Evolutionary conservation across 2,329 filamentous ascomycete species (phyloP).

Genomic region (Tolypocladium tropicale): DNA sequence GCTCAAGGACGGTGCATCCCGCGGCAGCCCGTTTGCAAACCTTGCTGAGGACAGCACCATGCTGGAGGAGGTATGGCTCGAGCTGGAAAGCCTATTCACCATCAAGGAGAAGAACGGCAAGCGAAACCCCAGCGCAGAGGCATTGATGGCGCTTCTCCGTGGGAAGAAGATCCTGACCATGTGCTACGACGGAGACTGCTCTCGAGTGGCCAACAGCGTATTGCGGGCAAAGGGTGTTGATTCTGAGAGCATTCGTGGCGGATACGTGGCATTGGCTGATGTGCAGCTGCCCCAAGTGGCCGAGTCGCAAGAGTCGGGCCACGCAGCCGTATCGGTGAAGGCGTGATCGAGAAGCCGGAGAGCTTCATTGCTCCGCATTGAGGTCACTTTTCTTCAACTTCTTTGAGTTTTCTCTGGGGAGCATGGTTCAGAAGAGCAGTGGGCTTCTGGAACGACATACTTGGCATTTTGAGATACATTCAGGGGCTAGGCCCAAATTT

Average conservation of each 20-base stretch:
- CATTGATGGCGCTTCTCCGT: constrained; percentile 17
- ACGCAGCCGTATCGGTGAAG: constrained; percentile 13
- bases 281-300: constrained; percentile 15
- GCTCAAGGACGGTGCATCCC: constrained; percentile 15
- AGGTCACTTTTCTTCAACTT: not conserved
- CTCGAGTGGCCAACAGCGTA: constrained; percentile 43
- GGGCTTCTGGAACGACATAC: not conserved
- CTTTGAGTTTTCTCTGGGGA: no score
- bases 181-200: constrained; percentile 43
- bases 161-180: constrained; percentile 32
- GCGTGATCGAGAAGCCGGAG: constrained; percentile 5
- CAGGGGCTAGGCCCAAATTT: no score
- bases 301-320: constrained; percentile 12
- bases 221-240: constrained; percentile 38
- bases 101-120: constrained; percentile 16
- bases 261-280: constrained; percentile 17
- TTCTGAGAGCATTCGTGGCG: constrained; percentile 35
- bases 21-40: constrained; percentile 22
- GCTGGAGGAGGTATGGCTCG: constrained; percentile 36
- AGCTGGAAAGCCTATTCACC: constrained; percentile 34
- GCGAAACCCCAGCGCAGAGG: constrained; percentile 15
- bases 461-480: no score
- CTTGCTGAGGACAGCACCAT: constrained; percentile 35
- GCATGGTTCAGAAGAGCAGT: not conserved
- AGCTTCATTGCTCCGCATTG: not conserved